Base-by-base conservation (phyloP, 164 flowering plant species). In the Magnolia sinica region DNA sequence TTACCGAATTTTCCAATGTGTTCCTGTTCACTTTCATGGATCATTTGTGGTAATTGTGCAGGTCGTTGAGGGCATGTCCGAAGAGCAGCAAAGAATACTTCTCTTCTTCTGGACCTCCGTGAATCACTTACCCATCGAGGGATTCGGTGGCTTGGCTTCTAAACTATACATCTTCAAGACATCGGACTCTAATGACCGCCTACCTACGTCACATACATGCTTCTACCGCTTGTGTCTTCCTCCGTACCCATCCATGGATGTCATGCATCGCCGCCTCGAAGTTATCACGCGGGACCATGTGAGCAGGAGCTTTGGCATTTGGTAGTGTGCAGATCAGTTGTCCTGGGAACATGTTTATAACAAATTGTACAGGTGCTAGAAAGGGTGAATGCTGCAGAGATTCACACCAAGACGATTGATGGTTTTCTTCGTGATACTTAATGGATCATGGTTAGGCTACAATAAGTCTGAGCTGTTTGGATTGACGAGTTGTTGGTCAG, bases 81-180 rank as follows among this genome's bases (percentile, higher is more conserved):
- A 79, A 11, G 94, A 89, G 75, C 91, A 90, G 83, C 87, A 74
- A 72, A 86, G 85, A 78, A 73, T 84, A 67, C 94, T 95, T 76
- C 97, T 95, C 52, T 91, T 90, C 85, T 95, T 93, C 76, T 95
- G 98, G 98, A 91, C 98, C 16, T 92, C 98, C 0, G 78, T 93
- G 59, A 90, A 89, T 77, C 84, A 91, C 82, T 86, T 95, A 9
- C 98, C 98, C 0, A 82, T 86, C 0, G 95, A 92, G 64, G 98
- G 98, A 58, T 95, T 95, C 69, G 68, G 87, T 66, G 98, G 97
- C 68, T 84, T 93, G 84, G 82, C 88, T 67, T 91, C 93, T 64
- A 82, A 86, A 11, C 86, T 95, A 55, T 79, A 84, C 82, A 88
- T 93, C 66, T 87, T 78, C 85, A 88, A 79, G 80, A 67, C 89